Evolutionary conservation across 805 yeast genomes (phyloP), one percentile per base, ranked within the genome.

Genomic region (Nakazawaea wyomingensis): DNA sequence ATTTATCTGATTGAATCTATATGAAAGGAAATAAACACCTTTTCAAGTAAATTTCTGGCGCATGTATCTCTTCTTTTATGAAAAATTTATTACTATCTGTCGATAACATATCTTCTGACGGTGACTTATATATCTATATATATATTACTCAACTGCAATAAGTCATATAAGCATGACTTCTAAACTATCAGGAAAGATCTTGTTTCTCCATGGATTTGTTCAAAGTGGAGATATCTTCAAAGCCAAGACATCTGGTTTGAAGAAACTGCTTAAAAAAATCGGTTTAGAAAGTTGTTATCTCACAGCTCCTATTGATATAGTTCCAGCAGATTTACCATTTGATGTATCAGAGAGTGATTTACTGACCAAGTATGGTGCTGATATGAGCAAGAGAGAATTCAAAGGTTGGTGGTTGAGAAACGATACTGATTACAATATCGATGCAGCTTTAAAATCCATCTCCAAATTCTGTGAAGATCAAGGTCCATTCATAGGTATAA

Each of bases 191-290:
- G 67, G 67, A 26, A 80, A 80, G 52, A 70, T 91, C 21, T 68
- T 91, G n/a, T 91, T 93, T 62, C 66, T 93, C 22, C 99, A 91
- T 51, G 98, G 99, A 0, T 89, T 81, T 61, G 78, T 90, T 13
- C 96, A 91, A 68, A 83, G 81, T 48, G 91, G 91, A 5, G 72
- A 82, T 33, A 72, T 82, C 11, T 91, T 91, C 64, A 83, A 95
- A 43, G 86, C 84, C 52, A 91, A 93, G 61, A 82, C 96, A 0
- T 81, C 95, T 2, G 97, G 95, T 3, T 72, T 91, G 21, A 72
- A 98, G 49, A 91, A 93, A 54, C 74, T 80, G 34, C 65, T 93
- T 47, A 72, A 76, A 55, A 64, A 64, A 44, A 68, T 76, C 27
- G 80, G 86, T 37, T 77, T 81, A 52, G 87, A 84, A 54, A 71